These are phyloP conservation scores for Hansenula lynferdii DNA, from an alignment of 1,139 yeast species.

Conservation along the genomic window DNA sequence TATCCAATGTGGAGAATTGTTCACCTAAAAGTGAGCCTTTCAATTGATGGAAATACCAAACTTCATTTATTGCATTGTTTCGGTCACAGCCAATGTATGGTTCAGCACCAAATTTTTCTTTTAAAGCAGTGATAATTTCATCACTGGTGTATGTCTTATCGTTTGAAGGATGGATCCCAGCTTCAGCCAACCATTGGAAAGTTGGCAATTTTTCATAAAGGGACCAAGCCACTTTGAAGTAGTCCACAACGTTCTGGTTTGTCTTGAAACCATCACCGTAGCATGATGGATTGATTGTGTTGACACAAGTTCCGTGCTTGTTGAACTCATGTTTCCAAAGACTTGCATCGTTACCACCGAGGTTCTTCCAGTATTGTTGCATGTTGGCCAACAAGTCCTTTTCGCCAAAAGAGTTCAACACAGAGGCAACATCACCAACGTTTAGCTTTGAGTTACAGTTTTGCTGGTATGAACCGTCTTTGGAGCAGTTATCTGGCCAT, in stretches of 20 bases:
- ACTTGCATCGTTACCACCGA: conserved; percentile 65
- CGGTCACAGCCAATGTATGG: conserved; percentile 73
- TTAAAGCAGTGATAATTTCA: conserved; percentile 63
- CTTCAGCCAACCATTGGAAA: conserved; percentile 55
- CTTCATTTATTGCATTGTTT: conserved; percentile 66
- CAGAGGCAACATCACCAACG: conserved; percentile 47
- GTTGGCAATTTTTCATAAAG: conserved; percentile 68
- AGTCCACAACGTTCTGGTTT: conserved; percentile 70
- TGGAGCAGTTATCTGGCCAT: conserved; percentile 73
- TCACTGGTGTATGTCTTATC: conserved; percentile 56
- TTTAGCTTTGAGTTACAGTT: conserved; percentile 68
- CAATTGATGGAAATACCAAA: conserved; percentile 86
- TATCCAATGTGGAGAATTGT: conserved; percentile 58
- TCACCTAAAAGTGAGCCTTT: conserved; percentile 71
- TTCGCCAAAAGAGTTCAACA: conserved; percentile 46
- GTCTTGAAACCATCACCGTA: conserved; percentile 27
- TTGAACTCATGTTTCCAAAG: conserved; percentile 94
- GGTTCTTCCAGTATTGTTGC: conserved; percentile 70
- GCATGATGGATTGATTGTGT: conserved; percentile 68
- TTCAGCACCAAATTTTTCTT: conserved; percentile 50
- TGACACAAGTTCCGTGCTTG: conserved; percentile 83
- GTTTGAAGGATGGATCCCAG: conserved; percentile 65
- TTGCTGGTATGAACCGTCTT: conserved; percentile 63
- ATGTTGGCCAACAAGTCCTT: conserved; percentile 51
- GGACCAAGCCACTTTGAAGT: conserved; percentile 59